These are phyloP conservation scores for Dimocarpus longan DNA, from an alignment of 345 rosid species.

Conservation along the genomic window DNA sequence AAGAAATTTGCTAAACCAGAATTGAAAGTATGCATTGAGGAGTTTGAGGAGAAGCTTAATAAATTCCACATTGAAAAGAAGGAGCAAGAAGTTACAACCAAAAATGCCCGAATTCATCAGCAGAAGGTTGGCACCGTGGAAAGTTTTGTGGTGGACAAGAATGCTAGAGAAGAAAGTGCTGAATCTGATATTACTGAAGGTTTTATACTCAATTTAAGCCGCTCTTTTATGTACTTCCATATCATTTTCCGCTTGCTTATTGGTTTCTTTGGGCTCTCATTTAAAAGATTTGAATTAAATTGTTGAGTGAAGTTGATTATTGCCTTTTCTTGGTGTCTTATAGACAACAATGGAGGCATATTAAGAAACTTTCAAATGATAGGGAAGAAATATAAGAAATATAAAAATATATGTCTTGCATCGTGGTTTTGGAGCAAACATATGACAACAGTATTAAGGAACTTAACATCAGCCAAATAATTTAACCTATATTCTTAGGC, in stretches of 20 bases:
- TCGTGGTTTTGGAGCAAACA: neutral
- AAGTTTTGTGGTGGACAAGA: constrained; percentile 33
- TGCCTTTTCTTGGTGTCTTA: neutral
- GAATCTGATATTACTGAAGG: constrained; percentile 60
- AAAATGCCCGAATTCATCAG: constrained; percentile 79
- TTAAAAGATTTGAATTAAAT: constrained; percentile 1
- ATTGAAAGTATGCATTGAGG: constrained; percentile 83
- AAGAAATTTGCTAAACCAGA: constrained; percentile 98
- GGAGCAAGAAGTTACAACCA: constrained; percentile 92
- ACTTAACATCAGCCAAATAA: neutral
- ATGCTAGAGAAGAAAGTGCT: constrained; percentile 47
- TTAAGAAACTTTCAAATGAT: neutral
- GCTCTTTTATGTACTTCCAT: constrained; percentile 13
- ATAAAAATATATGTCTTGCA: neutral
- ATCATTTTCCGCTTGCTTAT: constrained; percentile 2
- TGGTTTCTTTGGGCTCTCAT: constrained; percentile 4
- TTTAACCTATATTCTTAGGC: neutral
- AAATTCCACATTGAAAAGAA: constrained; percentile 88
- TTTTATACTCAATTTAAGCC: constrained; percentile 30
- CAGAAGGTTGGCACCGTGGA: constrained; percentile 59
- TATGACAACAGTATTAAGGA: neutral
- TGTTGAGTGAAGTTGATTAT: neutral
- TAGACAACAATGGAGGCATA: neutral
- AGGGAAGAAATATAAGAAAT: neutral
- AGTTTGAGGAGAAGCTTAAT: constrained; percentile 91